These are phyloP conservation scores for Eimeria sp. DNA, from an alignment of 169 alveolate genomes.

Conservation along the genomic window DNA sequence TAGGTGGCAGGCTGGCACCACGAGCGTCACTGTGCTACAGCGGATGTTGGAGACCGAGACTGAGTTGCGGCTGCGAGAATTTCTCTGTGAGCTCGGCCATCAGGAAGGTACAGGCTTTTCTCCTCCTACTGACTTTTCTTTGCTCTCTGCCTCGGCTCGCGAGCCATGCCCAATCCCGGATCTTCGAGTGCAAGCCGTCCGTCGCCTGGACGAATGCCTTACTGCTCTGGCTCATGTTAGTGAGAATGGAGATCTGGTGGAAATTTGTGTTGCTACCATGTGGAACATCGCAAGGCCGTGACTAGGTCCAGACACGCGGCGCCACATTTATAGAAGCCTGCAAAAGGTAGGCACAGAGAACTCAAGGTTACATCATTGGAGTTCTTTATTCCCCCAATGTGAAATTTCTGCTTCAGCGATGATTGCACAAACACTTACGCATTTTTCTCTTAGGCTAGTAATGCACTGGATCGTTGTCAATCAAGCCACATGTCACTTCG, in stretches of 20 bases:
- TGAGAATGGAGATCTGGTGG: constrained; percentile 72
- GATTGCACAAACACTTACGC: neutral
- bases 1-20: constrained; percentile 75
- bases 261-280: constrained; percentile 58
- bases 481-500: constrained; percentile 75
- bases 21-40: constrained; percentile 52
- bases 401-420: too few relatives aligned
- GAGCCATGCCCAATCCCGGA: constrained; percentile 61
- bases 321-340: constrained; percentile 35
- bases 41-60: constrained; percentile 62
- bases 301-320: constrained; percentile 56
- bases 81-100: constrained; percentile 45
- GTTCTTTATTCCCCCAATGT: neutral
- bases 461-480: constrained; percentile 67
- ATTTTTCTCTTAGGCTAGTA: constrained; percentile 42
- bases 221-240: constrained; percentile 59
- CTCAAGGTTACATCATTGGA: neutral
- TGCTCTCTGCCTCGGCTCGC: constrained; percentile 34
- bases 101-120: constrained; percentile 28
- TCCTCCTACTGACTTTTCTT: neutral
- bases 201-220: constrained; percentile 70
- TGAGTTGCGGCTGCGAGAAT: constrained; percentile 62
- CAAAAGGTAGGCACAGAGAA: constrained; percentile 43
- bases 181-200: constrained; percentile 61
- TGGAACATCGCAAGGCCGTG: constrained; percentile 76